A percentile compares a stretch with the other conserved stretches of the same genome.
These are phyloP conservation scores for Mycogone perniciosa DNA, from an alignment of 2,329 filamentous ascomycete species.

Conservation along the genomic window DNA sequence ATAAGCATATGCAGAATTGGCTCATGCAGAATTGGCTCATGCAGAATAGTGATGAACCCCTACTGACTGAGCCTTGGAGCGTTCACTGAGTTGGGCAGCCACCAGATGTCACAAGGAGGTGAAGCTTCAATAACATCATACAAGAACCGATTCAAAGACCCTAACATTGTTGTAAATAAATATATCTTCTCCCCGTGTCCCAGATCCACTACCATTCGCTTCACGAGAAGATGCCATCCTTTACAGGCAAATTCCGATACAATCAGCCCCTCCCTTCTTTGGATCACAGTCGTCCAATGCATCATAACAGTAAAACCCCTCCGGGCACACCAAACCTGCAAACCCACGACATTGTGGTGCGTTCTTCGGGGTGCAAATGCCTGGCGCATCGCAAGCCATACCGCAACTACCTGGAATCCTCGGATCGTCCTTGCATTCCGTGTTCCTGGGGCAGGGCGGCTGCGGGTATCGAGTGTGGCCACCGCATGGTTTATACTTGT, in stretches of 20 bases:
- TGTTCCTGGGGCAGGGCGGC: slow-evolving; percentile 19
- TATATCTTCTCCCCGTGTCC: background rate
- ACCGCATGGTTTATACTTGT: slow-evolving; percentile 28
- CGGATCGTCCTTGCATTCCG: slow-evolving; percentile 29
- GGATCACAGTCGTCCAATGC: slow-evolving; percentile 25
- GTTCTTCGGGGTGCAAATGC: slow-evolving; percentile 26
- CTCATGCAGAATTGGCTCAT: too few relatives aligned
- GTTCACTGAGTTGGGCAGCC: too few relatives aligned
- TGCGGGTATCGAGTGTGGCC: slow-evolving; percentile 21
- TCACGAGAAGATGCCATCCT: background rate
- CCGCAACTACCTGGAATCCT: slow-evolving; percentile 25
- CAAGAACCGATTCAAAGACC: background rate
- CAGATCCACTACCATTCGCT: background rate
- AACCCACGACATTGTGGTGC: slow-evolving; percentile 22
- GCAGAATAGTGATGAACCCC: too few relatives aligned
- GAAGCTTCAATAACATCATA: background rate
- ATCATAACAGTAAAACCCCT: slow-evolving; percentile 26
- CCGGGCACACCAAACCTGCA: slow-evolving; percentile 20
- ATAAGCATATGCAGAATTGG: too few relatives aligned
- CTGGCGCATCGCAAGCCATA: slow-evolving; percentile 29
- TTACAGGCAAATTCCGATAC: slow-evolving; percentile 27
- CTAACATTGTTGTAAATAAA: background rate
- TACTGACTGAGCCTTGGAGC: too few relatives aligned
- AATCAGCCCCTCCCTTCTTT: slow-evolving; percentile 23
- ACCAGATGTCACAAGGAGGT: too few relatives aligned